Conservation (phyloP, 768 basidiomycete genomes). For the Rhodotorula graminis region DNA sequence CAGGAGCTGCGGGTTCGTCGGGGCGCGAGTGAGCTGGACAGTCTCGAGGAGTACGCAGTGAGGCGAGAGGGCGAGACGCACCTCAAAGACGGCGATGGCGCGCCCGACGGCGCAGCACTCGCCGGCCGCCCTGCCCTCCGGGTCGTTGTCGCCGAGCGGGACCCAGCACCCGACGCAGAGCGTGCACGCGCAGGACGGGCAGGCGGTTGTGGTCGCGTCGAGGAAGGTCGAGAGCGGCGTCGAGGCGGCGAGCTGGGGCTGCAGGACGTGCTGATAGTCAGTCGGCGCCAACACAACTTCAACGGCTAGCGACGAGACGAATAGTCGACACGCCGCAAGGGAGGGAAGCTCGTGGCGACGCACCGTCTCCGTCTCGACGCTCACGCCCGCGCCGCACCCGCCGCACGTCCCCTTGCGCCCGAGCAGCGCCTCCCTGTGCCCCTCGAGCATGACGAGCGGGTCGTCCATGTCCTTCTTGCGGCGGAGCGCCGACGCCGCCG, state of each 20-base stretch:
- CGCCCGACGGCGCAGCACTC: not conserved
- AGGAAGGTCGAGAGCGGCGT: not conserved
- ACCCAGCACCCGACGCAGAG: slow-evolving; percentile 2
- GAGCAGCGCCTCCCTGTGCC: not conserved
- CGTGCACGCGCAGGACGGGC: not conserved
- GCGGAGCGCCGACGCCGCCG: not conserved
- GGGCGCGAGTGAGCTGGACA: too few relatives aligned
- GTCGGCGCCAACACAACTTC: too few relatives aligned
- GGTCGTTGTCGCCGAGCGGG: too few relatives aligned
- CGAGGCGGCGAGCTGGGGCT: not conserved
- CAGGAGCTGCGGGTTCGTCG: slow-evolving; percentile 2
- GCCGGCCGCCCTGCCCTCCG: not conserved
- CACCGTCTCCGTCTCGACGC: not conserved
- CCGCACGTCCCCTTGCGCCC: not conserved
- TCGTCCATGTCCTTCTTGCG: not conserved
- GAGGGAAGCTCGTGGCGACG: not conserved
- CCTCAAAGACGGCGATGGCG: not conserved
- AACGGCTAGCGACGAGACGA: too few relatives aligned
- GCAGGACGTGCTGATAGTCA: not conserved
- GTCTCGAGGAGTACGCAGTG: too few relatives aligned
- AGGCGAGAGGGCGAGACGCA: not conserved
- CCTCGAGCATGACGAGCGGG: not conserved
- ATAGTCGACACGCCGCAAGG: too few relatives aligned
- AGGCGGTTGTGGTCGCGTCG: not conserved
- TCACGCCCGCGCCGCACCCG: too few relatives aligned